Percentiles rank a stretch among this genome's conserved stretches.
These are phyloP conservation scores for Phellinidium pouzarii DNA, from an alignment of 1,284 basidiomycete genomes.

Conservation along the genomic window DNA sequence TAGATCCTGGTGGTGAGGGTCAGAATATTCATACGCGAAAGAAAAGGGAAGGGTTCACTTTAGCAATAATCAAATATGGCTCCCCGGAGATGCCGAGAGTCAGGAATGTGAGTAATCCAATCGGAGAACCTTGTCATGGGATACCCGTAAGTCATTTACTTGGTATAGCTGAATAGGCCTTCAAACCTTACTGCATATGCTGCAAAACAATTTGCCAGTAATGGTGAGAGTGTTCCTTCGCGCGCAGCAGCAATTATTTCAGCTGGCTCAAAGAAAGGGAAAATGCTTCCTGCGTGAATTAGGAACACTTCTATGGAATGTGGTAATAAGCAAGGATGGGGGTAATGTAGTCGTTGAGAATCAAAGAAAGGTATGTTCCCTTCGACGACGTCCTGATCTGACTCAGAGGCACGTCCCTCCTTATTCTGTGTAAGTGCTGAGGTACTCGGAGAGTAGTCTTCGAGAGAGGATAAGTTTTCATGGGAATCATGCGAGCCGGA, in stretches of 20 bases:
- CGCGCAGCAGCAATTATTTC: not conserved
- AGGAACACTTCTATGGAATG: conserved; percentile 11
- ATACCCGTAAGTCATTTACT: not conserved
- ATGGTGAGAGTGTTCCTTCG: conserved; percentile 2
- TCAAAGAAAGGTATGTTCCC: conserved; percentile 8
- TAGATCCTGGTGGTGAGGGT: not conserved
- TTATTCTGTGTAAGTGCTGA: too few species aligned
- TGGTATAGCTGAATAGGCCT: not conserved
- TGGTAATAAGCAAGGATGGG: conserved; percentile 8
- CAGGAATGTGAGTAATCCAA: conserved; percentile 2
- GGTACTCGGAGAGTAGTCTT: not conserved
- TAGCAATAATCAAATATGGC: conserved; percentile 1
- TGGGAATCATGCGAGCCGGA: too few species aligned
- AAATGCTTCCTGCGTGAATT: conserved; percentile 5
- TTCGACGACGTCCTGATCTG: not conserved
- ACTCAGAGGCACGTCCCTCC: too few species aligned
- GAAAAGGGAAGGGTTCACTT: not conserved
- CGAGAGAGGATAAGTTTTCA: too few species aligned
- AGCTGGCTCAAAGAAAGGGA: conserved; percentile 11
- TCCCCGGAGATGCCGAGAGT: conserved; percentile 7
- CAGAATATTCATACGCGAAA: not conserved
- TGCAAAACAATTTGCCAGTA: conserved; percentile 11
- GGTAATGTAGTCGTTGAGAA: conserved; percentile 5
- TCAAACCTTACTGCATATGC: conserved; percentile 14
- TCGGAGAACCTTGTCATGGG: conserved; percentile 10